A percentile compares a stretch with the other conserved stretches of the same genome.
Evolutionary conservation across 768 basidiomycete species (phyloP).

Genomic region (Pulveroboletus ravenelii): DNA sequence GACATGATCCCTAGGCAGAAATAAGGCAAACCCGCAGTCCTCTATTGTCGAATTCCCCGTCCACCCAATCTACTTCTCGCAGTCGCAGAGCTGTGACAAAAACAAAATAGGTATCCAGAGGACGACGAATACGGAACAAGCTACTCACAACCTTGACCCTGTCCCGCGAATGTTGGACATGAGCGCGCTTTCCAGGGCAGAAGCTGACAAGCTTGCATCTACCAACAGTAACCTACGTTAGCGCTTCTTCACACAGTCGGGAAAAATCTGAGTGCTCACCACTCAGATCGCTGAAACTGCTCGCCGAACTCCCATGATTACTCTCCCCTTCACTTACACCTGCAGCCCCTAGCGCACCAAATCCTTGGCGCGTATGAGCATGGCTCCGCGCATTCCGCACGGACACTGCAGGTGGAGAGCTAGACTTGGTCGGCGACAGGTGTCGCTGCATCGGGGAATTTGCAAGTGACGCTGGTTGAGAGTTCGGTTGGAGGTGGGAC

Average conservation of each 20-base stretch:
- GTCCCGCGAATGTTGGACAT: slow-evolving; percentile 68
- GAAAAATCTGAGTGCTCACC: slow-evolving; percentile 42
- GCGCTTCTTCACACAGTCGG: neutral
- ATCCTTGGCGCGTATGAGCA: slow-evolving; percentile 43
- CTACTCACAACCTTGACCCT: slow-evolving; percentile 66
- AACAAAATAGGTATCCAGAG: neutral
- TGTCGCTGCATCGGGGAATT: slow-evolving; percentile 44
- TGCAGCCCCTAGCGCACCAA: slow-evolving; percentile 37
- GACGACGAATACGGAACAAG: neutral
- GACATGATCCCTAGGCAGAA: neutral
- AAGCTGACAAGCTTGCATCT: slow-evolving; percentile 75
- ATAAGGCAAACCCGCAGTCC: neutral
- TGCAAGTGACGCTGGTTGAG: slow-evolving; percentile 16
- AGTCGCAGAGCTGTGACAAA: slow-evolving; percentile 30
- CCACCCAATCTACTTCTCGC: slow-evolving; percentile 29
- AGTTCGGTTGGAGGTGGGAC: slow-evolving; percentile 9
- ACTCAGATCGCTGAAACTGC: slow-evolving; percentile 83
- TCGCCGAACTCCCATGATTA: slow-evolving; percentile 66
- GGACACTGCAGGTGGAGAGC: slow-evolving; percentile 57
- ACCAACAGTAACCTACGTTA: neutral
- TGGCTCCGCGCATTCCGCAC: slow-evolving; percentile 51
- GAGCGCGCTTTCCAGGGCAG: slow-evolving; percentile 75
- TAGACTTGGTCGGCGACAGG: slow-evolving; percentile 51
- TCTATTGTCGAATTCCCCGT: slow-evolving; percentile 28
- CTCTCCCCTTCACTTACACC: slow-evolving; percentile 53